Evolutionary conservation across 352 stramenopile species (phyloP).

Genomic region (Pythium sukuiense): DNA sequence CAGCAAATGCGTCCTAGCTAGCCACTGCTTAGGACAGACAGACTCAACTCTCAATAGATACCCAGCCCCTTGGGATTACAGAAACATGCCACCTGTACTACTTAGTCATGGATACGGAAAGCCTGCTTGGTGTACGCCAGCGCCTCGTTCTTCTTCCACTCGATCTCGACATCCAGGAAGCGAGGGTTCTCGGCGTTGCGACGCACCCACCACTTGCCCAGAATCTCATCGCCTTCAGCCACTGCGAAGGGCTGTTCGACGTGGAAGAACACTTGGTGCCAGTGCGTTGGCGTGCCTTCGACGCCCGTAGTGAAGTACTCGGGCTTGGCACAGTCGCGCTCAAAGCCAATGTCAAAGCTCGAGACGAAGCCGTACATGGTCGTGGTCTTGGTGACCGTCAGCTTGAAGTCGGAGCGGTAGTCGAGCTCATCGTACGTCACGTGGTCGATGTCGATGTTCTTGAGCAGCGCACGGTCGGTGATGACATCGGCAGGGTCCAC

Average conservation of each 20-base stretch:
- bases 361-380: constrained; percentile 95
- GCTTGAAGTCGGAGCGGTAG: constrained; percentile 90
- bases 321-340: constrained; percentile 89
- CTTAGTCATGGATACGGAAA: constrained; percentile 79
- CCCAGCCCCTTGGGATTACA: neutral
- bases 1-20: constrained; percentile 27
- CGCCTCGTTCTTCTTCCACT: constrained; percentile 61
- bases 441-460: constrained; percentile 87
- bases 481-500: constrained; percentile 89
- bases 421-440: constrained; percentile 94
- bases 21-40: too few species aligned
- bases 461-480: constrained; percentile 83
- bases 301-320: constrained; percentile 95
- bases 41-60: constrained; percentile 6
- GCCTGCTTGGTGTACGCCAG: constrained; percentile 47
- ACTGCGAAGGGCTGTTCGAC: constrained; percentile 81
- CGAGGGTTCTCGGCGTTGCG: constrained; percentile 93
- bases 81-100: neutral
- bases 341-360: constrained; percentile 98
- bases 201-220: constrained; percentile 85
- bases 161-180: constrained; percentile 91
- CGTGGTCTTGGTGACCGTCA: constrained; percentile 86
- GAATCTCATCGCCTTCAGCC: constrained; percentile 68
- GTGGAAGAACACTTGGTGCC: constrained; percentile 99
- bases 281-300: constrained; percentile 95